Conservation (phyloP, 306 rosid genomes). For the Comarum palustre region DNA sequence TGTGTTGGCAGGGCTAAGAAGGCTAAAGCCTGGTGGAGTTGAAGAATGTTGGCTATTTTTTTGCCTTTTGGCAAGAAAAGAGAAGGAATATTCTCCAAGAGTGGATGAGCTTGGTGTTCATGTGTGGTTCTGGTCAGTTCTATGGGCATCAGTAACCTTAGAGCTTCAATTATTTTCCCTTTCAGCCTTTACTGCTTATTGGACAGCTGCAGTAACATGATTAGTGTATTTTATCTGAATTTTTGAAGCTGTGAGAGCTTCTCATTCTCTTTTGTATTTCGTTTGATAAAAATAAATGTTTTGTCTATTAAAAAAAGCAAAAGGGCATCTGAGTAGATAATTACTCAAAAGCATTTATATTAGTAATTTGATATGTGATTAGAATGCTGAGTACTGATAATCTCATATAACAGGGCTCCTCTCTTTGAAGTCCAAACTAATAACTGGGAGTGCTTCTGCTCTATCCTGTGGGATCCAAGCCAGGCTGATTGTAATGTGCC, state of each 20-base stretch:
- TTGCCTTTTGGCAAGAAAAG: neutral
- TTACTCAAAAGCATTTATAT: neutral
- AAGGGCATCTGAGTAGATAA: neutral
- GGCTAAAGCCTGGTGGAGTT: neutral
- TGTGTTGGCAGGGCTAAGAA: too few relatives aligned
- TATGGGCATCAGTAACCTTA: neutral
- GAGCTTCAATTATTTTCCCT: neutral
- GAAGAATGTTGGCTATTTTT: neutral
- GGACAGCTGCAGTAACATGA: neutral
- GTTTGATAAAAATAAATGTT: neutral
- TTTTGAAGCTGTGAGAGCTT: neutral
- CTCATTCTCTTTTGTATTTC: neutral
- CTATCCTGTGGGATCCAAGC: constrained; percentile 45
- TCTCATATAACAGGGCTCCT: constrained; percentile 42
- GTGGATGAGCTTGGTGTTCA: neutral
- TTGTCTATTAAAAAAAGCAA: neutral
- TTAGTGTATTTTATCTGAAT: neutral
- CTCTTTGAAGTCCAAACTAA: constrained; percentile 50
- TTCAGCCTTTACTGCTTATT: neutral
- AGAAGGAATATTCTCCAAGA: neutral
- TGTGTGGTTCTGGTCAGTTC: neutral
- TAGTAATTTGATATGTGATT: neutral
- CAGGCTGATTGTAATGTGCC: constrained; percentile 53
- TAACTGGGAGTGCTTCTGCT: constrained; percentile 56
- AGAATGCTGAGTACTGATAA: constrained; percentile 2